A percentile compares a stretch with the other conserved stretches of the same genome.
These are phyloP conservation scores for Euphorbia corollata DNA, from an alignment of 441 rosid species.

Conservation along the genomic window DNA sequence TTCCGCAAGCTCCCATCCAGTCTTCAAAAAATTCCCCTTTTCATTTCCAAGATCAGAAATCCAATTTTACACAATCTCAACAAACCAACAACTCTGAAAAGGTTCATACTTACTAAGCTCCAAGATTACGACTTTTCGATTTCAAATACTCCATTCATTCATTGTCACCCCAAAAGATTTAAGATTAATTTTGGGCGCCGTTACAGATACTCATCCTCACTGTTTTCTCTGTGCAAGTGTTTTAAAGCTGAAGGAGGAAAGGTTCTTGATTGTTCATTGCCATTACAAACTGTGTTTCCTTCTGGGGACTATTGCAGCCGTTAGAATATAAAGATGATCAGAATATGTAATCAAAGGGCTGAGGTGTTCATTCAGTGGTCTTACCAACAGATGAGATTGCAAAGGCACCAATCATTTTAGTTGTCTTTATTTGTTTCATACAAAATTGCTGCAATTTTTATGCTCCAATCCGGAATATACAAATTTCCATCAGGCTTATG, in stretches of 20 bases:
- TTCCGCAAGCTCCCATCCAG: slow-evolving; percentile 34
- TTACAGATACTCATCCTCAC: slow-evolving; percentile 10
- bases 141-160: slow-evolving; percentile 28
- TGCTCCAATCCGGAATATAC: no score
- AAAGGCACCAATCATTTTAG: slow-evolving; percentile 36
- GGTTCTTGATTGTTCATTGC: slow-evolving; percentile 12
- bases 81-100: slow-evolving; percentile 31
- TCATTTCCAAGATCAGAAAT: slow-evolving; percentile 25
- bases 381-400: slow-evolving; percentile 56
- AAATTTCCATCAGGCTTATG: no score
- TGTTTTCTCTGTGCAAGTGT: slow-evolving; percentile 31
- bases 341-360: slow-evolving; percentile 57
- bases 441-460: no score
- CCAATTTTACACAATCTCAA: slow-evolving; percentile 15
- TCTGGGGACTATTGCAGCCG: slow-evolving; percentile 12
- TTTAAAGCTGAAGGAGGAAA: slow-evolving; percentile 23
- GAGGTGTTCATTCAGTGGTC: slow-evolving; percentile 57
- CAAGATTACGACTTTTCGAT: slow-evolving; percentile 39
- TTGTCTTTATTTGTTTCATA: not conserved
- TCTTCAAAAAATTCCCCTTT: slow-evolving; percentile 1
- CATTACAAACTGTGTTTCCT: slow-evolving; percentile 14
- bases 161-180: slow-evolving; percentile 10
- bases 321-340: slow-evolving; percentile 25
- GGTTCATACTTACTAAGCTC: slow-evolving; percentile 25
- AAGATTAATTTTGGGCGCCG: not conserved